Evolutionary conservation across 768 basidiomycete species (phyloP).

Genomic region (Suillus subaureus): DNA sequence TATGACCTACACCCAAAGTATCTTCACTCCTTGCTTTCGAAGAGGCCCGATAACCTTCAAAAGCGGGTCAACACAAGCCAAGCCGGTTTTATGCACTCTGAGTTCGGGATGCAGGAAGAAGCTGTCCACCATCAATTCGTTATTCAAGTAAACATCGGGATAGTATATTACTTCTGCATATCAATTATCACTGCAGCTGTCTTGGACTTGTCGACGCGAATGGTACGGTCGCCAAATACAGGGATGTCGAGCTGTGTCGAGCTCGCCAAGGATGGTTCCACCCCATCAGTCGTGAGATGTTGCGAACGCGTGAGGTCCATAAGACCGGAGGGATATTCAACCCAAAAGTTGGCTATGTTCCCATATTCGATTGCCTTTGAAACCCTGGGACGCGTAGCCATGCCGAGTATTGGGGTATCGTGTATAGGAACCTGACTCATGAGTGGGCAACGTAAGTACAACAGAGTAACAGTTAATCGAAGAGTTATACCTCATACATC

Average conservation of each 20-base stretch:
- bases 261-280: conserved; percentile 34
- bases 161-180: conserved; percentile 67
- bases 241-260: conserved; percentile 52
- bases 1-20: conserved; percentile 62
- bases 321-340: conserved; percentile 67
- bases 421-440: conserved; percentile 26
- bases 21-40: conserved; percentile 52
- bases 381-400: conserved; percentile 50
- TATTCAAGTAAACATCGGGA: not conserved
- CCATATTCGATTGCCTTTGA: conserved; percentile 53
- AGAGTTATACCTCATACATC: conserved; percentile 14
- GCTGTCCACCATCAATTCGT: conserved; percentile 34
- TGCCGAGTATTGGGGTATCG: conserved; percentile 46
- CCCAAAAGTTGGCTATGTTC: conserved; percentile 59
- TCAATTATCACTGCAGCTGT: conserved; percentile 67
- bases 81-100: conserved; percentile 52
- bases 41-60: conserved; percentile 49
- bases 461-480: not conserved
- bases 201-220: conserved; percentile 51
- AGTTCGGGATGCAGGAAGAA: conserved; percentile 69
- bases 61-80: conserved; percentile 59
- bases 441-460: conserved; percentile 17
- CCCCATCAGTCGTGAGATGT: conserved; percentile 35
- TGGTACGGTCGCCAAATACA: conserved; percentile 51
- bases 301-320: conserved; percentile 58